Conservation (phyloP, 257 asterid species). For the Leptodermis oblonga region DNA sequence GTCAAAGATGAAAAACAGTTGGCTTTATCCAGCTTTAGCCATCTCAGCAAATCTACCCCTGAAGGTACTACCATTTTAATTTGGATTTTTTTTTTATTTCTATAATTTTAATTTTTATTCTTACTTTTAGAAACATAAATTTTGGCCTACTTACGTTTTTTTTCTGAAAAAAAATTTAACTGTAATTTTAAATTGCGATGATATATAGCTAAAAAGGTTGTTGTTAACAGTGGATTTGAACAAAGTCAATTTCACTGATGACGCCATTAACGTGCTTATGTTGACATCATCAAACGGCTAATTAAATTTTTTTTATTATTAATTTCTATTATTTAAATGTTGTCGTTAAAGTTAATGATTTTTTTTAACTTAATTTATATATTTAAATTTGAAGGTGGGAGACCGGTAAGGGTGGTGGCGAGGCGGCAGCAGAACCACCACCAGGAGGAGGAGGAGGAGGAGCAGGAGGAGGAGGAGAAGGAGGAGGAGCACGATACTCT, state of each 20-base stretch:
- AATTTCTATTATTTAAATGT: not conserved
- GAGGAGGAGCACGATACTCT: slow-evolving; percentile 23
- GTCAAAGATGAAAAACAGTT: slow-evolving; percentile 37
- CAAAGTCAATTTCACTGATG: no score
- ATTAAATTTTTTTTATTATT: not conserved
- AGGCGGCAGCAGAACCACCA: no score
- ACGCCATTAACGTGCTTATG: no score
- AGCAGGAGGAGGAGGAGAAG: slow-evolving; percentile 37
- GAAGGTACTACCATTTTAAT: slow-evolving; percentile 36
- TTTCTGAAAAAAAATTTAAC: not conserved
- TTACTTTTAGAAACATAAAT: not conserved
- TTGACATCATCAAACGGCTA: not conserved
- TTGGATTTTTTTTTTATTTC: not conserved
- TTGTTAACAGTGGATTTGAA: no score
- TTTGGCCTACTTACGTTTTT: not conserved
- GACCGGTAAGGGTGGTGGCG: slow-evolving; percentile 30
- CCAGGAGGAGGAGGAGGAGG: slow-evolving; percentile 12
- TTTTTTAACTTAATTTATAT: not conserved
- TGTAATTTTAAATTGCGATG: not conserved
- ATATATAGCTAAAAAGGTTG: no score
- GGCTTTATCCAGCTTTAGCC: slow-evolving; percentile 38
- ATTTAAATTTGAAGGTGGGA: slow-evolving; percentile 25
- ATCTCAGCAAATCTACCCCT: slow-evolving; percentile 43
- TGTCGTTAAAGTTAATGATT: not conserved
- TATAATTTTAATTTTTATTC: not conserved